Percentiles rank a stretch among this genome's conserved stretches.
These are phyloP conservation scores for Penicillium samsonianum DNA, from an alignment of 495 filamentous ascomycete genomes.

Conservation along the genomic window DNA sequence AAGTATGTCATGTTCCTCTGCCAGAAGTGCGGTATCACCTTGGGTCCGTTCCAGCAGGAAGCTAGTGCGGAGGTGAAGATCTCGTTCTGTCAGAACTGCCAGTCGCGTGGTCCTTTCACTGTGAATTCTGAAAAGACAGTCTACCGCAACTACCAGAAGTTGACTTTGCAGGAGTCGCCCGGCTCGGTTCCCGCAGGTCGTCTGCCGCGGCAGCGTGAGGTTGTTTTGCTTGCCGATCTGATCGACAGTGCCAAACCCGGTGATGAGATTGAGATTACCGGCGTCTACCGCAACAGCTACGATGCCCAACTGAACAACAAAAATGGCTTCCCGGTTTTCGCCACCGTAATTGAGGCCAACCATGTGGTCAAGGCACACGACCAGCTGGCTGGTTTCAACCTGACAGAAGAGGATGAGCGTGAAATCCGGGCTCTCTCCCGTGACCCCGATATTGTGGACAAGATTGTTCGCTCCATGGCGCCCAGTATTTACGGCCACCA, in stretches of 20 bases:
- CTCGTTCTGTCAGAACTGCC: constrained; percentile 95
- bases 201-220: constrained; percentile 91
- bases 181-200: constrained; percentile 96
- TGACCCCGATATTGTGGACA: constrained; percentile 92
- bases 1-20: constrained; percentile 99
- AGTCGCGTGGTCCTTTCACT: constrained; percentile 92
- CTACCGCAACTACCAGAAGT: constrained; percentile 98
- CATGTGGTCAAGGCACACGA: constrained; percentile 97
- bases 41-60: constrained; percentile 97
- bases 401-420: constrained; percentile 95
- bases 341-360: constrained; percentile 96
- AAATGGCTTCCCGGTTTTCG: constrained; percentile 98
- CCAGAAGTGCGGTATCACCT: constrained; percentile 83
- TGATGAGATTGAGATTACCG: constrained; percentile 96
- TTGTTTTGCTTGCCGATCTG: constrained; percentile 94
- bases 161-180: constrained; percentile 96
- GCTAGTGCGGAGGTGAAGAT: constrained; percentile 94
- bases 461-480: constrained; percentile 90
- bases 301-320: constrained; percentile 97
- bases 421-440: constrained; percentile 82
- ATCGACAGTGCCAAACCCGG: constrained; percentile 97
- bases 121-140: constrained; percentile 97
- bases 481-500: constrained; percentile 96
- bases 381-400: constrained; percentile 93
- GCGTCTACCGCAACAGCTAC: constrained; percentile 98